Base-by-base conservation (phyloP, 202 grass and related monocot genomes). In the Dendrocalamus latiflorus region DNA sequence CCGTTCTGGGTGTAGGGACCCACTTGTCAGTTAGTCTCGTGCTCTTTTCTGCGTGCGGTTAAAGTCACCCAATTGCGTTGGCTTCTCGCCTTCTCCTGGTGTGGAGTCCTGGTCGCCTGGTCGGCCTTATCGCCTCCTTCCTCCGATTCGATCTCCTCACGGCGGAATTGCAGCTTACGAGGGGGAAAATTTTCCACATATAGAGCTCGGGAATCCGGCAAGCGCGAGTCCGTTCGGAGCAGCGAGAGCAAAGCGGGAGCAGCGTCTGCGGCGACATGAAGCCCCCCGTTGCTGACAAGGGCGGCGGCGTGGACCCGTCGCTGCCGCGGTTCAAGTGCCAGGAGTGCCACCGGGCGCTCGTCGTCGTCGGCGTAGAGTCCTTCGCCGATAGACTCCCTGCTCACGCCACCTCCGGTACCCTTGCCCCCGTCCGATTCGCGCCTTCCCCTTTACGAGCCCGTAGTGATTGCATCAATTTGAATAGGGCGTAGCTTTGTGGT, bases 321-420 rank as follows among this genome's bases (percentile, higher is more conserved):
- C 70, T 95, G 22, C 95, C 93, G 20, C 75, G 87, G 67, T 91
- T 85, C 80, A 85, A 85, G 33, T 98, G 93, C 80, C 86, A 93
- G 84, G 86, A 93, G 39, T 91, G 94, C 67, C 92, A 70, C 65
- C 83, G 87, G 28, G 74, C 89, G 28, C 89, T 98, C 58, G 88
- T 78, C 41, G 88, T 94, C 48, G 71, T 89, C 18, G 95, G 89
- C 26, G 89, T 91, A 3, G 96, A 99, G 2, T 87, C 93, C 26
- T 95, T 90, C 30, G 85, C 82, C 7, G 89, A 91, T 41, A 93
- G 77, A 75, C 79, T 93, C 44, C 90, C 93, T 41, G 70, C 86
- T 33, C 80, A 90, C 17, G 62, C 84, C 21, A 26, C 24, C 78
- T 78, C 83, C 24, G 88, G 88, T 86, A 83, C 18, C 41, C 20